A percentile compares a stretch with the other conserved stretches of the same genome.
These are phyloP conservation scores for Penicillium sp. DNA, from an alignment of 2,329 filamentous ascomycete species.

Conservation along the genomic window DNA sequence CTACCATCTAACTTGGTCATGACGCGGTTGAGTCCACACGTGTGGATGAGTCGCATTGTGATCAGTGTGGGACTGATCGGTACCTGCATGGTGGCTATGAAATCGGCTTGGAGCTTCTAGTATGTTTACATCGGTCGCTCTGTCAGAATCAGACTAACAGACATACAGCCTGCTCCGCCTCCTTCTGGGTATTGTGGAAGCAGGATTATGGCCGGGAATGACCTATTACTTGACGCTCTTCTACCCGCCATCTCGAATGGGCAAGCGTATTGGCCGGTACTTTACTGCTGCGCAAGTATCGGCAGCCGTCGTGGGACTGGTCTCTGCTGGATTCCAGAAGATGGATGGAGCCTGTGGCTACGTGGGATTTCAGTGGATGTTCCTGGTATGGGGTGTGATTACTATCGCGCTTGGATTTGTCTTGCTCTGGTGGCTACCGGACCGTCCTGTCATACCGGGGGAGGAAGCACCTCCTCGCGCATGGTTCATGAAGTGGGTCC, in stretches of 20 bases:
- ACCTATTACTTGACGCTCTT: conserved; percentile 88
- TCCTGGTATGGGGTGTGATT: conserved; percentile 78
- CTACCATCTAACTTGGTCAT: conserved; percentile 85
- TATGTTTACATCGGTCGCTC: conserved; percentile 40
- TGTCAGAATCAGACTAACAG: conserved; percentile 4
- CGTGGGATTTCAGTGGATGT: conserved; percentile 72
- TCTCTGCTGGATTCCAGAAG: conserved; percentile 86
- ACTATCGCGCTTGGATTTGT: conserved; percentile 69
- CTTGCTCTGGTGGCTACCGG: conserved; percentile 87
- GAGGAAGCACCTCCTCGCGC: conserved; percentile 17
- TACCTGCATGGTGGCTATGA: conserved; percentile 77
- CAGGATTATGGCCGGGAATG: conserved; percentile 96
- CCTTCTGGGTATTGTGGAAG: conserved; percentile 80
- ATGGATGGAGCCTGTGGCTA: conserved; percentile 79
- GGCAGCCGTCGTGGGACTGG: conserved; percentile 82
- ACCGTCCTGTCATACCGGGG: conserved; percentile 71
- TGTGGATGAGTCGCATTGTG: conserved; percentile 92
- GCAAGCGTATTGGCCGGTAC: conserved; percentile 85
- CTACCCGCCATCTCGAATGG: conserved; percentile 82
- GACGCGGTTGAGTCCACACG: conserved; percentile 77
- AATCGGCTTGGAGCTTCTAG: conserved; percentile 81
- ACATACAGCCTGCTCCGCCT: conserved; percentile 65
- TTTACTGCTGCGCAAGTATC: conserved; percentile 88
- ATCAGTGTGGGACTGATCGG: conserved; percentile 83
- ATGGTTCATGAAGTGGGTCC: conserved; percentile 62